Evolutionary conservation across 345 rosid genomes (phyloP).

Genomic region (Bruguiera gymnorhiza): DNA sequence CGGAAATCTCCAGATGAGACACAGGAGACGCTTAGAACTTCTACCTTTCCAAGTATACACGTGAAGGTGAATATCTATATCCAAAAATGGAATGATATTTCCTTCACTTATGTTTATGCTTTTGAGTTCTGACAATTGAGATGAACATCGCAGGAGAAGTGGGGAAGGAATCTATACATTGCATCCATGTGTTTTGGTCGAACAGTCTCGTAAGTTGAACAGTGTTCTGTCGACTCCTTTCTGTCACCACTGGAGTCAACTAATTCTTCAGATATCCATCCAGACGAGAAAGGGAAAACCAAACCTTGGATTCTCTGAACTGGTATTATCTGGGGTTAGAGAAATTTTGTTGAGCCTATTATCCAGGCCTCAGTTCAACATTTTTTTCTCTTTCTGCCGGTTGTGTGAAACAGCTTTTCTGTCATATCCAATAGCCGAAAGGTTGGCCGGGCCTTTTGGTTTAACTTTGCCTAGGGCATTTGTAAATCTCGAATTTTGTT

Average conservation of each 20-base stretch:
- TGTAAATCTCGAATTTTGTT: neutral
- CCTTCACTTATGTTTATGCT: neutral
- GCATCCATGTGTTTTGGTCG: neutral
- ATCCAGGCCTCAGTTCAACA: constrained; percentile 11
- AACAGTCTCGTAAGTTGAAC: neutral
- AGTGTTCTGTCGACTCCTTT: neutral
- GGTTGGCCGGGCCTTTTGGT: neutral
- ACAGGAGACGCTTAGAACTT: constrained; percentile 14
- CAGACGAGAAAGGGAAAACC: neutral
- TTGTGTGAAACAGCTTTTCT: neutral
- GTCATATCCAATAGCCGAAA: neutral
- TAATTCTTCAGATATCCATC: neutral
- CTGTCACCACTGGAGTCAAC: neutral
- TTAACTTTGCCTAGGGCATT: constrained; percentile 3
- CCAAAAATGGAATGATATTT: neutral
- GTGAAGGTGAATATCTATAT: constrained; percentile 11
- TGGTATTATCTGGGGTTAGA: constrained; percentile 15
- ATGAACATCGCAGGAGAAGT: constrained; percentile 4
- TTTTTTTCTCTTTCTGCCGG: neutral
- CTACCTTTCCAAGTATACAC: constrained; percentile 2
- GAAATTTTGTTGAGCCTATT: constrained; percentile 19
- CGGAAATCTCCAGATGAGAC: neutral
- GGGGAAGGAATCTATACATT: neutral
- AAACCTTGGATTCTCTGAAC: constrained; percentile 5
- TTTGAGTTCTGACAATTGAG: neutral